Evolutionary conservation across 495 filamentous ascomycete species (phyloP).

Genomic region (Glutinoglossum americanum): DNA sequence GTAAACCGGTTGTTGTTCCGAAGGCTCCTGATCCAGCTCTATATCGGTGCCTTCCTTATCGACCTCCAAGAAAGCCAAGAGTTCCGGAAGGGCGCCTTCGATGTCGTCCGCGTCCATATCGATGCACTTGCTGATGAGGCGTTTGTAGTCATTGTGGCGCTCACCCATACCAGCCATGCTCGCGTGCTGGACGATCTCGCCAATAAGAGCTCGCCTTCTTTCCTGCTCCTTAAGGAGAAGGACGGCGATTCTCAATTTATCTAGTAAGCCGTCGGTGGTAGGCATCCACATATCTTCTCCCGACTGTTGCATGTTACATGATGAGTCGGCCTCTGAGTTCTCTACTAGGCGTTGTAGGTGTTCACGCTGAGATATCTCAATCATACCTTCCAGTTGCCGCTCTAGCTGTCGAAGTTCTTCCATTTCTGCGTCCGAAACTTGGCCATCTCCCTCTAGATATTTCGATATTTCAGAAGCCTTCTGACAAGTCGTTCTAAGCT

Average conservation of each 20-base stretch:
- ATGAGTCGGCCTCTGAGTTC: background rate
- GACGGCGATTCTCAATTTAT: background rate
- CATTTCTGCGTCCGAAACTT: constrained; percentile 12
- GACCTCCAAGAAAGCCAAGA: constrained; percentile 16
- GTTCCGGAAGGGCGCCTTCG: constrained; percentile 15
- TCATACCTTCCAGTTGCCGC: background rate
- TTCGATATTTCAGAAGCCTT: constrained; percentile 10
- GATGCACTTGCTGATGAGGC: constrained; percentile 14
- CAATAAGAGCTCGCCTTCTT: background rate
- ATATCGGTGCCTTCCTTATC: constrained; percentile 1
- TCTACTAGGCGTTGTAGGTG: background rate
- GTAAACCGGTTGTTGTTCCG: background rate
- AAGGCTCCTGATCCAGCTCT: background rate
- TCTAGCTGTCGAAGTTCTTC: constrained; percentile 7
- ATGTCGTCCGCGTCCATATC: constrained; percentile 15
- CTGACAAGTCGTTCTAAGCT: constrained; percentile 9
- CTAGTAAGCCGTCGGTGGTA: background rate
- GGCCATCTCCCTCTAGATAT: constrained; percentile 8
- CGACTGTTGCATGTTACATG: background rate
- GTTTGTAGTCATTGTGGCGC: constrained; percentile 16
- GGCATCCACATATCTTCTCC: background rate
- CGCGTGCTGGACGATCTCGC: constrained; percentile 3
- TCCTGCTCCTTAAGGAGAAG: background rate
- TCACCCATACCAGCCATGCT: constrained; percentile 9
- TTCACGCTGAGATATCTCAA: background rate